Evolutionary conservation across 441 rosid genomes (phyloP), one percentile per base, ranked within the genome.

Genomic region (Hura crepitans): DNA sequence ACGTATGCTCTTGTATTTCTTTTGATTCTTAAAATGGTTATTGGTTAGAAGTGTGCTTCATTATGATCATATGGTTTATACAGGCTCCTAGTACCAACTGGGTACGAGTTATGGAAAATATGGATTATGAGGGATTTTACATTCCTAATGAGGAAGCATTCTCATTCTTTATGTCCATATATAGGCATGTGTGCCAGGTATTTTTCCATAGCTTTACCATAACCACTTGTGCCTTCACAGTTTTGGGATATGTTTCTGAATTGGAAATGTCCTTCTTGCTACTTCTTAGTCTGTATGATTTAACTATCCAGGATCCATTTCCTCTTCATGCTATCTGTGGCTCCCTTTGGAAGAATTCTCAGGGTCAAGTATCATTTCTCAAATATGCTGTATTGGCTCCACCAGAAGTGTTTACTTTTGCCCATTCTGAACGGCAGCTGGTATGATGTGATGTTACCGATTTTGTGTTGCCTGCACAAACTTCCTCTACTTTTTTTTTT

Each of bases 31-130:
- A 57, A 53, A 60, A 45, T 65, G 54, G 28, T 53, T 27, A 42
- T 71, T 69, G 55, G 43, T 72, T 37, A 13, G 47, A 43, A 46
- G 33, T 33, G 62, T 23, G 3, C 37, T 33, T 42, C 46, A 58
- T 46, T 53, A 33, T 68, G 35, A 28, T 60, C 68, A 58, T 37
- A 20, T 71, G 53, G 25, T 69, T 43, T 59, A 68, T 78, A 23
- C 89, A 92, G 99, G 98, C 96, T 75, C 98, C 98, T 68, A 83
- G 75, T 78, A 91, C 85, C 77, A 82, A 85, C 82, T 96, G 97
- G 99, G 75, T 78, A 60, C 77, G 77, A 71, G 98, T 92, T 66
- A 75, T 91, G 72, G 97, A 92, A 76, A 84, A 84, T 70, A 84
- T 96, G 68, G 99, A 96, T 83, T 83, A 96, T 61, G 97, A 89